phyloP scores from a whole-genome alignment of 768 basidiomycete species.

The Boletus rubescentipes region DNA sequence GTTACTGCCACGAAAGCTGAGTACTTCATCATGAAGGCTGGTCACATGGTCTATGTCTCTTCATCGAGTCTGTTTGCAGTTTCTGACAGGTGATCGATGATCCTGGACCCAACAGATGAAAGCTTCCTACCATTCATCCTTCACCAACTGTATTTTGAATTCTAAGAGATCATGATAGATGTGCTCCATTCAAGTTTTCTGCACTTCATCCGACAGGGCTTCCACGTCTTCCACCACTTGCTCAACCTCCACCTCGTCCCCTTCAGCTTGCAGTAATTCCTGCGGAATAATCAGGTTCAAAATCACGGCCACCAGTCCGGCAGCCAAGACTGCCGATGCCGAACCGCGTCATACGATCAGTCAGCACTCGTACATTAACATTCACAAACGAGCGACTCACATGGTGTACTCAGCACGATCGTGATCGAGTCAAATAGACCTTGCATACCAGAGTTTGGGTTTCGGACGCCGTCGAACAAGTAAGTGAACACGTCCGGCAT shows the following conservation, averaged over 20 bases:
- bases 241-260: conserved; percentile 18
- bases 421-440: conserved; percentile 78
- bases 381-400: conserved; percentile 42
- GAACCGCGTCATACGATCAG: not conserved
- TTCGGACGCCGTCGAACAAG: conserved; percentile 62
- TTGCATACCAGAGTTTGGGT: conserved; percentile 52
- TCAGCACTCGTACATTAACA: not conserved
- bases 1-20: no score
- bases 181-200: not conserved
- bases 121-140: no score
- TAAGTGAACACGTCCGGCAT: conserved; percentile 63
- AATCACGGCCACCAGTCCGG: conserved; percentile 57
- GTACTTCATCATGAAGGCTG: no score
- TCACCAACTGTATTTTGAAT: no score
- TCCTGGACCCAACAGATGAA: no score
- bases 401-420: conserved; percentile 79
- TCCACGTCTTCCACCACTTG: conserved; percentile 29
- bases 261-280: conserved; percentile 24
- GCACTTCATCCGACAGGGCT: not conserved
- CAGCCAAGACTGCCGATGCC: conserved; percentile 44
- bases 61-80: no score
- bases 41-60: no score
- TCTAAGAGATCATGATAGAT: no score
- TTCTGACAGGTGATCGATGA: no score
- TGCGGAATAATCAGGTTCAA: conserved; percentile 58